Evolutionary conservation across 225 moss, liverwort and hornwort species (phyloP), one percentile per base, ranked within the genome.

Genomic region (Asterella californica): DNA sequence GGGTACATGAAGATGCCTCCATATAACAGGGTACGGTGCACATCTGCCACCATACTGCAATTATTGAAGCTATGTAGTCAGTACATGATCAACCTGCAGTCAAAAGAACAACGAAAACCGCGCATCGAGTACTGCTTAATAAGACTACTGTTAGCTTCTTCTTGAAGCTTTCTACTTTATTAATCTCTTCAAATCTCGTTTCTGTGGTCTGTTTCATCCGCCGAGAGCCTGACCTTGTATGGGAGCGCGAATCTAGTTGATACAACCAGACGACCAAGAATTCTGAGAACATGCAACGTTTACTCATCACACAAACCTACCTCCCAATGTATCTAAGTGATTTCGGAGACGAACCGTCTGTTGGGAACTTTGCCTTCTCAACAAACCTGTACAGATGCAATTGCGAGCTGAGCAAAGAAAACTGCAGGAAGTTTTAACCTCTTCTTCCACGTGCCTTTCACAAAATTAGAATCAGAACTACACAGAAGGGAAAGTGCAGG

Each of bases 1-100:
- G 97, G 97, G 88, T 99, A 99, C 92, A 99, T 73, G 72, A 99
- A 99, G 75, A 99, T 95, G 70, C 97, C 97, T 66, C 97, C 97
- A 77, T 99, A 99, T 17, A 99, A 81, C 45, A 99, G 78, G 48
- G 97, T 99, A 81, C 97, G 93, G 81, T 99, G 97, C 36, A 99
- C 97, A 84, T 99, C 97, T 77, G 97, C 97, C 69, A 99, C 97
- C 97, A 99, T 95, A 85, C 97, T 99, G 92, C 65, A 57, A 75
- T 74, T 76, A 18, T 2, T 36, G 38, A 25, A 57, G 32, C 9
- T 54, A 6, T 9, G n/a, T 30, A 2, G 59, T 59, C 50, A 75
- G 75, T 10, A 70, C 45, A 30, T 30, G 18, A 5, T 22, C 6
- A 71, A 1, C n/a, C 42, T 71, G 4, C 10, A 71, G 9, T 12